Percentiles rank a stretch among this genome's conserved stretches.
Evolutionary conservation across 441 rosid species (phyloP).

Genomic region (Syzygium syzygioides): DNA sequence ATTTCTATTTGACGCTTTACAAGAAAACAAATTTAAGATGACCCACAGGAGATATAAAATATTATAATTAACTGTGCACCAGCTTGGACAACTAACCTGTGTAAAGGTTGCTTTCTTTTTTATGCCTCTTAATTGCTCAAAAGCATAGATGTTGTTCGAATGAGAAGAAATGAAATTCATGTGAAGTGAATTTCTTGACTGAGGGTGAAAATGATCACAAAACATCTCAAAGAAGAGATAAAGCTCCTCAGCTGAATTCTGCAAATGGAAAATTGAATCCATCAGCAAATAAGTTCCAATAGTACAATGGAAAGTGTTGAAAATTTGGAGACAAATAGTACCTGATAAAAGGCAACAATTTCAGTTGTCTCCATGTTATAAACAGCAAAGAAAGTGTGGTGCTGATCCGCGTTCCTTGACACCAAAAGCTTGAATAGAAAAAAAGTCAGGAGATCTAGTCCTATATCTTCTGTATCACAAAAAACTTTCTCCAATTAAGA

Average conservation of each 20-base stretch:
- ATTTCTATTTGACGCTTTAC: neutral
- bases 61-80: neutral
- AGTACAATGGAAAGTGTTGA: neutral
- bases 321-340: conserved; percentile 5
- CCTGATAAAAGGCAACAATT: conserved; percentile 94
- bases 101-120: conserved; percentile 58
- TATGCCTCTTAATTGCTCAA: conserved; percentile 64
- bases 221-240: conserved; percentile 78
- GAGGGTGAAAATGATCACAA: conserved; percentile 69
- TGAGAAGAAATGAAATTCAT: conserved; percentile 87
- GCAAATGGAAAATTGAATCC: conserved; percentile 11
- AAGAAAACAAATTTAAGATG: neutral
- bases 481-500: neutral
- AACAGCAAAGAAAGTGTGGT: conserved; percentile 81
- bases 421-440: conserved; percentile 35
- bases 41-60: neutral
- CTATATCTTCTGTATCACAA: neutral
- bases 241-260: conserved; percentile 89
- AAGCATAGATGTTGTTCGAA: conserved; percentile 71
- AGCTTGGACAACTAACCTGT: conserved; percentile 37
- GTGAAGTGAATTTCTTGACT: conserved; percentile 53
- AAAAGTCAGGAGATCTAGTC: neutral
- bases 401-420: conserved; percentile 65
- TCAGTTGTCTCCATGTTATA: conserved; percentile 98
- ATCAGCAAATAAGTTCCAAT: neutral